A percentile compares a stretch with the other conserved stretches of the same genome.
These are phyloP conservation scores for Musa troglodytarum DNA, from an alignment of 176 grass and related monocot species.

Conservation along the genomic window DNA sequence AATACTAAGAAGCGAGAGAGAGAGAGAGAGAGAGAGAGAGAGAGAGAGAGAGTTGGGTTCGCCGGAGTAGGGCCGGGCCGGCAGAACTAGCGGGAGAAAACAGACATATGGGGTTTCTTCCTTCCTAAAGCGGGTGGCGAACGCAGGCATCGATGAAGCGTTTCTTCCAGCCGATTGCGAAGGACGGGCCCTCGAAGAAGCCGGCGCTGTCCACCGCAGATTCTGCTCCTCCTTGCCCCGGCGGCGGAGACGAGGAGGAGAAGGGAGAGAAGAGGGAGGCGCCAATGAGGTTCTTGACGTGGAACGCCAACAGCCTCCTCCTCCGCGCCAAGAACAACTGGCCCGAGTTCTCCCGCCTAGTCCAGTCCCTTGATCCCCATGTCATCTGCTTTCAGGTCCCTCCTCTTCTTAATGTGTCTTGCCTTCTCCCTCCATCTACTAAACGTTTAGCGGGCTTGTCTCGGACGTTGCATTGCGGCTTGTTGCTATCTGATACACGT, in stretches of 20 bases:
- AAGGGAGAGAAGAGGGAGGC: slow-evolving; percentile 20
- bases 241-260: background rate
- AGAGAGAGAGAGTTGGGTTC: too few species aligned
- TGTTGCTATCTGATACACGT: background rate
- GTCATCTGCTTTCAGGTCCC: slow-evolving; percentile 79
- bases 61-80: too few species aligned
- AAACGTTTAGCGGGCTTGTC: too few species aligned
- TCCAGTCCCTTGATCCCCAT: slow-evolving; percentile 59
- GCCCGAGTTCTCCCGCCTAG: slow-evolving; percentile 62
- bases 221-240: background rate
- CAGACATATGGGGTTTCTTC: too few species aligned
- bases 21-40: too few species aligned
- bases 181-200: slow-evolving; percentile 74
- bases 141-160: slow-evolving; percentile 56
- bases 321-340: slow-evolving; percentile 88
- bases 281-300: slow-evolving; percentile 66
- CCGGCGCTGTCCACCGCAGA: slow-evolving; percentile 22
- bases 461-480: background rate
- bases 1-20: too few species aligned
- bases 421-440: too few species aligned
- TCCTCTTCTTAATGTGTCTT: background rate
- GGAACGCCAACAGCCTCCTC: slow-evolving; percentile 94
- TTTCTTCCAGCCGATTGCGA: slow-evolving; percentile 84
- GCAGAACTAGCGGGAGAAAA: too few species aligned
- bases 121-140: too few species aligned